Percentiles rank a stretch among this genome's conserved stretches.
Conservation (phyloP, 2,329 filamentous ascomycete species). For the Albifimbria verrucaria region DNA sequence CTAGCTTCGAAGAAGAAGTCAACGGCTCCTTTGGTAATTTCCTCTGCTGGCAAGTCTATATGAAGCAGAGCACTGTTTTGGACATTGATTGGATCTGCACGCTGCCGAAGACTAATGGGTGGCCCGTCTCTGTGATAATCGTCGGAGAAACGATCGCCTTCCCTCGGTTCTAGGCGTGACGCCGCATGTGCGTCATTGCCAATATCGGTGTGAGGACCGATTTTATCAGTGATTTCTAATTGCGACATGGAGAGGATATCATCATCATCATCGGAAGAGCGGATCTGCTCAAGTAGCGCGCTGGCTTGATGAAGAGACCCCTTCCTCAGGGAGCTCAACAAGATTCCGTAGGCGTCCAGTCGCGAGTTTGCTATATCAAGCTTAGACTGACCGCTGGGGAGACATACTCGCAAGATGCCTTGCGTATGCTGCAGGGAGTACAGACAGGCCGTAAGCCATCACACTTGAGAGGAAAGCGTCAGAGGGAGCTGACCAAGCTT, state of each 20-base stretch:
- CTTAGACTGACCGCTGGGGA: neutral
- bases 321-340: neutral
- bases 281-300: neutral
- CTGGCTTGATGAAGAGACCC: neutral
- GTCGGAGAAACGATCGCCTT: no score
- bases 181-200: no score
- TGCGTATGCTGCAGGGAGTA: neutral
- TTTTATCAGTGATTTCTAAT: no score
- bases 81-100: neutral
- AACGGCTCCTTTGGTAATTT: conserved; percentile 3
- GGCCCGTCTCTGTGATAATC: no score
- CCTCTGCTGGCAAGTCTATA: neutral
- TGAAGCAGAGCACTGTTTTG: neutral
- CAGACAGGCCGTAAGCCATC: neutral
- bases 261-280: neutral
- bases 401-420: neutral
- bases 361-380: neutral
- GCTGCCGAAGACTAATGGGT: no score
- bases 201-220: no score
- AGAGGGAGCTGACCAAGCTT: no score
- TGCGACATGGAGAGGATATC: no score
- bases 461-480: no score
- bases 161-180: no score
- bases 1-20: conserved; percentile 7
- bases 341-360: neutral